Base-by-base conservation (phyloP, 768 basidiomycete genomes). In the Leccinum longicurvipes region DNA sequence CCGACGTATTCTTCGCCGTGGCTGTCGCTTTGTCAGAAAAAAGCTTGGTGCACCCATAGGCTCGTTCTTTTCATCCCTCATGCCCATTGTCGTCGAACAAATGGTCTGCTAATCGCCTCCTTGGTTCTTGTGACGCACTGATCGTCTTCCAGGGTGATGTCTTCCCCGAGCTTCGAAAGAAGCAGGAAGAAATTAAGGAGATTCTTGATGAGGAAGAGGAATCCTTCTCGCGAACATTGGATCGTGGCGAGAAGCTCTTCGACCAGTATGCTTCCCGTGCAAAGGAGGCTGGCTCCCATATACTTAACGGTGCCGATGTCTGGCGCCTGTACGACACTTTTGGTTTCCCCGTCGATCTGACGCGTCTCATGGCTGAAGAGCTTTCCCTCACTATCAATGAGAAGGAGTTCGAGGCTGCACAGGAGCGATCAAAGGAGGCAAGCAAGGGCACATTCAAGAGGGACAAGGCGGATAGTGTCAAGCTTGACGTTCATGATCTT, bases 301-400 rank as follows among this genome's bases (percentile, higher is more conserved):
- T 85, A 61, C 83, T 99, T 28, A 84, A 77, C 56, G 97, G 97
- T 24, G 89, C 87, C 62, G 96, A 99, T 66, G 92, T 98, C 32
- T 99, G 97, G 97, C 82, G 91, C 25, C 73, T 99, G 50, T 98
- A 98, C 69, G 97, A 99, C 69, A 98, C 97, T 1, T 99, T 91
- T 68, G 97, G 97, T 50, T 99, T 99, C 77, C 97, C 97, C 0
- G 93, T 92, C 41, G 97, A 99, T 68, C 76, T 99, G 49, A 99
- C 97, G 1, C 86, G 89, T 49, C 79, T 99, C 56, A 98, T 99
- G 97, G 97, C 97, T 4, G 91, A 95, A 70, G 97, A 99, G 67
- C 76, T 92, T 27, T 87, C 86, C 2, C 76, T 99, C 44, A 78
- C 76, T 7, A 82, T 98, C 64, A 93, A 98, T 67, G 86, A 95